Percentiles rank a stretch among this genome's conserved stretches.
phyloP scores from a whole-genome alignment of 2,329 filamentous ascomycete species.

The Alternaria sp. region DNA sequence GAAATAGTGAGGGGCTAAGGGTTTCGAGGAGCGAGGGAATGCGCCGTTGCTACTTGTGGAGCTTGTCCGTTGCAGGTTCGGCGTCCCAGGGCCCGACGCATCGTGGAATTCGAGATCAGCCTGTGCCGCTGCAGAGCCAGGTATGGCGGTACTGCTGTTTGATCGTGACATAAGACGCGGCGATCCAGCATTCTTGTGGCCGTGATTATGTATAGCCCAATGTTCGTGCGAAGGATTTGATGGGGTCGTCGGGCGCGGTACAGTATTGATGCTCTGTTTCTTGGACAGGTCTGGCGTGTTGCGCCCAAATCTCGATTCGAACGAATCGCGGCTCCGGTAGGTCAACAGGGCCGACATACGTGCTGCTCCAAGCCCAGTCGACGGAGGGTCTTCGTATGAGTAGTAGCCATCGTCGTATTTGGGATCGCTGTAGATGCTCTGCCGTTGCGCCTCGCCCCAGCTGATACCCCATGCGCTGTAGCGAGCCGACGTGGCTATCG shows the following conservation, averaged over 20 bases:
- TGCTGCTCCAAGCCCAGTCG: slow-evolving; percentile 87
- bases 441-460: slow-evolving; percentile 87
- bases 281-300: slow-evolving; percentile 88
- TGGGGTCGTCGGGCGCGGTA: slow-evolving; percentile 58
- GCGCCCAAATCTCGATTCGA: slow-evolving; percentile 92
- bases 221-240: slow-evolving; percentile 53
- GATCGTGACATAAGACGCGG: slow-evolving; percentile 51
- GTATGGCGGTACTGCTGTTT: slow-evolving; percentile 41
- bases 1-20: slow-evolving; percentile 76
- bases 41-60: slow-evolving; percentile 18
- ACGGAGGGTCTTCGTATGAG: slow-evolving; percentile 82
- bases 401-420: slow-evolving; percentile 99
- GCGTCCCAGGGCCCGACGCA: slow-evolving; percentile 47
- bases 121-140: slow-evolving; percentile 30
- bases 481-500: slow-evolving; percentile 83
- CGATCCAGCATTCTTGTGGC: slow-evolving; percentile 58
- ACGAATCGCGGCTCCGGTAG: slow-evolving; percentile 95
- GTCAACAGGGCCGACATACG: slow-evolving; percentile 97
- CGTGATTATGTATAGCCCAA: slow-evolving; percentile 63
- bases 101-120: slow-evolving; percentile 59
- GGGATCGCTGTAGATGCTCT: slow-evolving; percentile 96
- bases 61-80: slow-evolving; percentile 26
- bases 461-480: slow-evolving; percentile 92
- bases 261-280: slow-evolving; percentile 81
- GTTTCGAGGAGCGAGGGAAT: slow-evolving; percentile 48